phyloP scores from a whole-genome alignment of 345 rosid genomes.

The Bruguiera parviflora region DNA sequence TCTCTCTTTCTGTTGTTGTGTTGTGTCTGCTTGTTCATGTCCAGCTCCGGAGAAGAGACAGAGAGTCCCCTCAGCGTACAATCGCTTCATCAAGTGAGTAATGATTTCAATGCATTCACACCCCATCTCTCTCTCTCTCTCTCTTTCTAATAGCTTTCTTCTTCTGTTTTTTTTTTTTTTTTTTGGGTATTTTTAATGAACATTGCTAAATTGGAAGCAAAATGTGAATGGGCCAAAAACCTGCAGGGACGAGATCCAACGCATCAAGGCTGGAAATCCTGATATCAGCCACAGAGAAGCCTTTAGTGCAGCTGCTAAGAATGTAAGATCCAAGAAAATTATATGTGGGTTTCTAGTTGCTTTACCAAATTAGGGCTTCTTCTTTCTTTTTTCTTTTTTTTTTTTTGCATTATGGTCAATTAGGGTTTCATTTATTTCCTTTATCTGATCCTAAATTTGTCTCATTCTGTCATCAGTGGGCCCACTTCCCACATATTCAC shows the following conservation, averaged over 20 bases:
- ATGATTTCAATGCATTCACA: constrained; percentile 11
- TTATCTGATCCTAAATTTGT: constrained; percentile 5
- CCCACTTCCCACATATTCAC: constrained; percentile 31
- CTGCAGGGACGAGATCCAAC: constrained; percentile 97
- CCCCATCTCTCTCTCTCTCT: background rate
- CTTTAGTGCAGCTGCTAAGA: constrained; percentile 99
- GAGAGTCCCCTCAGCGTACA: constrained; percentile 99
- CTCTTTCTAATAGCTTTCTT: background rate
- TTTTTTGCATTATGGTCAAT: background rate
- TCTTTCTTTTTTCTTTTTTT: constrained; percentile 5
- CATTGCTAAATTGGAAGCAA: constrained; percentile 12
- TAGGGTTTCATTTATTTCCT: constrained; percentile 15
- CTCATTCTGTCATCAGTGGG: constrained; percentile 29
- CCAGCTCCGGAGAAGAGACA: constrained; percentile 99
- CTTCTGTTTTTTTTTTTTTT: background rate
- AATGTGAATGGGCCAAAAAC: constrained; percentile 2
- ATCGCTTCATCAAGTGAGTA: constrained; percentile 98
- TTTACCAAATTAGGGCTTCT: constrained; percentile 27
- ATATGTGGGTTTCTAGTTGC: constrained; percentile 17
- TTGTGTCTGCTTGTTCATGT: constrained; percentile 40
- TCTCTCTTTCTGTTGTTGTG: background rate
- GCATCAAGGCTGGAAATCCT: constrained; percentile 98
- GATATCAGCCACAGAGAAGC: constrained; percentile 99
- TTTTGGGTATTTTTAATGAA: background rate
- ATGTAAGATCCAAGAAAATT: constrained; percentile 52